phyloP scores from a whole-genome alignment of 306 rosid genomes.

The Cucumis cinereus region DNA sequence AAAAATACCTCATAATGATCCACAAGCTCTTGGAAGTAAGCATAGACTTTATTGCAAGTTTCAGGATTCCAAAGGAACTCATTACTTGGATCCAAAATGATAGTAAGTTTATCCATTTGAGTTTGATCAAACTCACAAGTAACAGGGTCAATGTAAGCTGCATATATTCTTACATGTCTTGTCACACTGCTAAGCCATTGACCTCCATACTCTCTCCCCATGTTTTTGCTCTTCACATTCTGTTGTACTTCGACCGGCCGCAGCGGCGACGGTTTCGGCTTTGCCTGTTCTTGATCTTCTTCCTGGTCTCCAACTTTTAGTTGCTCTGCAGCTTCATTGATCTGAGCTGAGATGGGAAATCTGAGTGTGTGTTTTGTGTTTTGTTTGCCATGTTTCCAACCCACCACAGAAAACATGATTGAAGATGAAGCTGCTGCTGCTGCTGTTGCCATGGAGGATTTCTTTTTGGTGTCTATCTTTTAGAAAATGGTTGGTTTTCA shows the following conservation, averaged over 20 bases:
- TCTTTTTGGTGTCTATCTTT: neutral
- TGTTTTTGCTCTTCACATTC: conserved; percentile 65
- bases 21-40: conserved; percentile 89
- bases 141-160: conserved; percentile 71
- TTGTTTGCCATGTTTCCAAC: conserved; percentile 30
- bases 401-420: conserved; percentile 43
- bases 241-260: conserved; percentile 76
- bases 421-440: conserved; percentile 62
- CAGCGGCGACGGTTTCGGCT: conserved; percentile 16
- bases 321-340: conserved; percentile 13
- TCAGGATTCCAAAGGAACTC: conserved; percentile 87
- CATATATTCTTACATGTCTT: conserved; percentile 68
- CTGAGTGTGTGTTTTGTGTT: conserved; percentile 15
- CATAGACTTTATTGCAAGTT: conserved; percentile 49
- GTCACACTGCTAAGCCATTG: conserved; percentile 70
- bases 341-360: conserved; percentile 31
- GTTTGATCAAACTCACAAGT: conserved; percentile 84
- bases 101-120: conserved; percentile 87
- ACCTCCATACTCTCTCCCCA: conserved; percentile 85
- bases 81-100: conserved; percentile 74
- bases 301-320: conserved; percentile 14
- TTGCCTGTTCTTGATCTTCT: conserved; percentile 8
- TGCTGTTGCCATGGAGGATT: conserved; percentile 36
- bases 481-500: neutral
- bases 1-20: conserved; percentile 78